Base-by-base conservation (phyloP, 2,329 filamentous ascomycete species). In the Blastomyces emzantsi region DNA sequence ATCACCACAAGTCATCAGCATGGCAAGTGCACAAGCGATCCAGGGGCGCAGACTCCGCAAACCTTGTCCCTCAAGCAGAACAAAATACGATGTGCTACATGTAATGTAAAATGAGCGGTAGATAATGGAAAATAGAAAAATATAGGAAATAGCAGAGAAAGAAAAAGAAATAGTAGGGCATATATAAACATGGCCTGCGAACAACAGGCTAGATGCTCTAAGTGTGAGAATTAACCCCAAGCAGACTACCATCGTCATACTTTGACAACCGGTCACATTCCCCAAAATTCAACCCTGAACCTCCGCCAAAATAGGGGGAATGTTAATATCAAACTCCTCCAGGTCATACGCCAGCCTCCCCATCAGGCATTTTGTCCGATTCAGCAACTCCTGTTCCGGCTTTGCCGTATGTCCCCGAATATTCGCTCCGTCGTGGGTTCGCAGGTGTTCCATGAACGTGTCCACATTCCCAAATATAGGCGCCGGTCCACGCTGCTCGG, bases 281-380 rank as follows among this genome's bases (percentile, higher is more conserved):
- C 25, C 9, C 19, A 49, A 62, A 13, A 19, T 28, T 22, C 60
- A 22, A 41, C 62, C n/a, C 65, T 63, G 43, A 28, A 64, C 62
- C 60, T 66, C 64, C n/a, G 58, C 55, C 13, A 65, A 52, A 25
- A 47, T 30, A n/a, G 76, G 75, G 59, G 72, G 73, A 52, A 81
- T 73, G 67, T 81, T 81, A 57, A 82, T 73, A 69, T 82, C 80
- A 69, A 80, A 81, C 43, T 77, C 74, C 67, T 81, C 79, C 15
- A 70, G 67, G 19, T 73, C 69, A 0, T 66, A 66, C 9, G 78
- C 78, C 28, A 77, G 64, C 47, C 75, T 69, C 33, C 77, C 78
- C 28, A 75, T 68, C 47, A 81, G 73, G 67, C 77, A 79, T n/a
- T 73, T 73, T n/a, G 78, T 76, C 60, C 75, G 71, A 62, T 77